Conservation (phyloP, 805 yeast species). For the Ogataea philodendri region DNA sequence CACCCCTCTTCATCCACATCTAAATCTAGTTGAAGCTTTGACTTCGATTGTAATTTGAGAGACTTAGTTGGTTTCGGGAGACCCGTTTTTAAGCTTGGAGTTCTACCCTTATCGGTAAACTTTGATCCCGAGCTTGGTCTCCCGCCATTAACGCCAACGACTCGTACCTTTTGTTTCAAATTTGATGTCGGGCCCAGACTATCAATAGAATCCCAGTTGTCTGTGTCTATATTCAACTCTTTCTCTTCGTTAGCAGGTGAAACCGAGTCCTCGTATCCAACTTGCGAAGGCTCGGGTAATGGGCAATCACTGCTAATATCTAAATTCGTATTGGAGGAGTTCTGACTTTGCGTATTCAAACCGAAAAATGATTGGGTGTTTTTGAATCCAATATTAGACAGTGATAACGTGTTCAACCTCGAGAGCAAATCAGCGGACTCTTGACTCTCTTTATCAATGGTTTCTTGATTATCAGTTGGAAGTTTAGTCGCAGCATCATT, state of each 20-base stretch:
- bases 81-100: too few species aligned
- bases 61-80: constrained; percentile 12
- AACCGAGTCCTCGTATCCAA: too few species aligned
- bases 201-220: too few species aligned
- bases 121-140: not conserved
- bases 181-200: too few species aligned
- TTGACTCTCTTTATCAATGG: constrained; percentile 24
- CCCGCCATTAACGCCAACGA: not conserved
- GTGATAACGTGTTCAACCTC: constrained; percentile 22
- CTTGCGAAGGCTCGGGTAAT: too few species aligned
- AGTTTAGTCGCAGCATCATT: constrained; percentile 42
- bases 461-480: constrained; percentile 29
- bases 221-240: too few species aligned
- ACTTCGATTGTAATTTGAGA: constrained; percentile 27
- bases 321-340: too few species aligned
- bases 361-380: constrained; percentile 19
- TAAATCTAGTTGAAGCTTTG: constrained; percentile 35
- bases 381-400: constrained; percentile 24
- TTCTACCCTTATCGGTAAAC: too few species aligned
- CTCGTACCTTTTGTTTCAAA: too few species aligned
- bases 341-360: constrained; percentile 16
- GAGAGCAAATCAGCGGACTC: constrained; percentile 16
- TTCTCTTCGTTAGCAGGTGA: too few species aligned
- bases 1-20: constrained; percentile 41
- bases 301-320: too few species aligned